Evolutionary conservation across 2,329 filamentous ascomycete genomes (phyloP).

Genomic region (Colletotrichum tropicicola): DNA sequence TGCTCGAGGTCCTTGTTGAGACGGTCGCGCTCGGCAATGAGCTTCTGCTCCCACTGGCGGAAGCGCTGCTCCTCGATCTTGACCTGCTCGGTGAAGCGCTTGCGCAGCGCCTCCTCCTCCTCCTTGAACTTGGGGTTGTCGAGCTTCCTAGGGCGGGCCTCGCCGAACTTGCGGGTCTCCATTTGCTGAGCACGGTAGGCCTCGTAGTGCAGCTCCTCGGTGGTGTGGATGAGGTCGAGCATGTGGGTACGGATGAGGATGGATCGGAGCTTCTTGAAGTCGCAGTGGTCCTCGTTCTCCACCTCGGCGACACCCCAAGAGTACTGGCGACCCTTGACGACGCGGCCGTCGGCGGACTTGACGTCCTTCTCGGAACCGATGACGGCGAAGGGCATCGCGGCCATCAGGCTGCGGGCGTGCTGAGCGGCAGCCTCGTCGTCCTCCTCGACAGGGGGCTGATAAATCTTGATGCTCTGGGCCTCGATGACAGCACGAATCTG

Average conservation of each 20-base stretch:
- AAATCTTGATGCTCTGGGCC: slow-evolving; percentile 99
- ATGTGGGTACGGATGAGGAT: slow-evolving; percentile 99
- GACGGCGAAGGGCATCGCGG: slow-evolving; percentile 97
- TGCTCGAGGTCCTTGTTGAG: slow-evolving; percentile 99
- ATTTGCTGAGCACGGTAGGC: slow-evolving; percentile 99
- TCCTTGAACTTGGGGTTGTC: slow-evolving; percentile 99
- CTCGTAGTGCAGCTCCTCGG: slow-evolving; percentile 99
- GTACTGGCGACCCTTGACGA: slow-evolving; percentile 99
- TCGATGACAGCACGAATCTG: slow-evolving; percentile 96
- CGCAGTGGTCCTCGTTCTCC: slow-evolving; percentile 99
- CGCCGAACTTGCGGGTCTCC: slow-evolving; percentile 99
- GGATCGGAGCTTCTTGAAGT: slow-evolving; percentile 99
- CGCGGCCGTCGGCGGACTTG: slow-evolving; percentile 93
- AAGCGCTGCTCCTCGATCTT: slow-evolving; percentile 99
- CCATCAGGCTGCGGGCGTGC: slow-evolving; percentile 93
- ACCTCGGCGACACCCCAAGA: slow-evolving; percentile 99
- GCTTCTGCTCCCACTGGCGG: slow-evolving; percentile 99
- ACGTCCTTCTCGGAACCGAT: slow-evolving; percentile 99
- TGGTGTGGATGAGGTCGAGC: slow-evolving; percentile 99
- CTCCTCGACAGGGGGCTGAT: slow-evolving; percentile 96
- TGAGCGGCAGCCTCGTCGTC: slow-evolving; percentile 96
- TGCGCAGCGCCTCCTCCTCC: slow-evolving; percentile 96
- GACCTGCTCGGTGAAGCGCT: slow-evolving; percentile 99
- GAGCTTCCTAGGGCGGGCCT: slow-evolving; percentile 95
- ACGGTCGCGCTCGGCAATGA: slow-evolving; percentile 97